Conservation (phyloP, 2,329 filamentous ascomycete genomes). For the Penicillium fuscoglaucum region DNA sequence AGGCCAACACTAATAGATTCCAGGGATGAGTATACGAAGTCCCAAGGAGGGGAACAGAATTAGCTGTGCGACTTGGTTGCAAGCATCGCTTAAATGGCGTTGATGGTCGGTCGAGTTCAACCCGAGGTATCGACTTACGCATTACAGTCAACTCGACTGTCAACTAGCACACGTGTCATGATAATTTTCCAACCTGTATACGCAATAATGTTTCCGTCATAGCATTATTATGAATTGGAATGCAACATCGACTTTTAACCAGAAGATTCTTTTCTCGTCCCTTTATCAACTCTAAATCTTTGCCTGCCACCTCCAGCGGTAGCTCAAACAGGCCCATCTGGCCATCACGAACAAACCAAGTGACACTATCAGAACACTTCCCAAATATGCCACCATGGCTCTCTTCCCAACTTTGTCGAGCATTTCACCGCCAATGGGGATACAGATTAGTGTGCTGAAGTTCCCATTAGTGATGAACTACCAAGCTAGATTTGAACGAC, state of each 20-base stretch:
- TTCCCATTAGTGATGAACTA: neutral
- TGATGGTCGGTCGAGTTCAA: neutral
- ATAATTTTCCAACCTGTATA: neutral
- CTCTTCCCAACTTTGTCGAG: conserved; percentile 48
- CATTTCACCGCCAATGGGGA: conserved; percentile 52
- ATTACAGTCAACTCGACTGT: neutral
- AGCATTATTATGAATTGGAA: neutral
- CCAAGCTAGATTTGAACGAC: conserved; percentile 8
- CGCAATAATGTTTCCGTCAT: neutral
- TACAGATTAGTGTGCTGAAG: conserved; percentile 46
- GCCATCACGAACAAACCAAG: conserved; percentile 36
- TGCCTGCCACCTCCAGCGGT: conserved; percentile 41
- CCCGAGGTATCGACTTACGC: neutral
- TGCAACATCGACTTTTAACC: neutral
- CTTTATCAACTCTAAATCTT: conserved; percentile 29
- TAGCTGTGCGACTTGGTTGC: neutral
- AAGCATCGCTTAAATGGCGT: neutral
- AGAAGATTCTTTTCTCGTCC: neutral
- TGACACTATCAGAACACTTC: conserved; percentile 44
- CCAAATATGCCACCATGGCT: conserved; percentile 49
- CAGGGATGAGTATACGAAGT: conserved; percentile 20
- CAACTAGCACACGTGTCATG: neutral
- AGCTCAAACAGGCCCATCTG: conserved; percentile 42
- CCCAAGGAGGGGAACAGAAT: conserved; percentile 23
- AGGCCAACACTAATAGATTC: neutral